These are phyloP conservation scores for Podospora pseudocomata DNA, from an alignment of 495 filamentous ascomycete species.

Conservation along the genomic window DNA sequence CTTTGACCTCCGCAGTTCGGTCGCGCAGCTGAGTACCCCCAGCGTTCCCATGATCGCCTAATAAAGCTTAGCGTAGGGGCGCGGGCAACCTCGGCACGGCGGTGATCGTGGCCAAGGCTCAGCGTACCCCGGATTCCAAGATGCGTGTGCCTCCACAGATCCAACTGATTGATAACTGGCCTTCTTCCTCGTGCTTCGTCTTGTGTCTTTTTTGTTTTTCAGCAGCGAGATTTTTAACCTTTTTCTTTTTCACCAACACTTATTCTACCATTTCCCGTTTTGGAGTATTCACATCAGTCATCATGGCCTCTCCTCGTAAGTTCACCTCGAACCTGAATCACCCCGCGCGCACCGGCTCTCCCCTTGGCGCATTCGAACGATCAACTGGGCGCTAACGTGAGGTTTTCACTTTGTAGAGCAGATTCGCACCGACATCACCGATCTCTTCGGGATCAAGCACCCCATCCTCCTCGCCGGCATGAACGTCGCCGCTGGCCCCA, in stretches of 20 bases:
- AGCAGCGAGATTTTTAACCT: slow-evolving; percentile 6
- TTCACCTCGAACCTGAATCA: slow-evolving; percentile 14
- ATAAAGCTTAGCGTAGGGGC: neutral
- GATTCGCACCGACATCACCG: slow-evolving; percentile 84
- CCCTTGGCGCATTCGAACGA: neutral
- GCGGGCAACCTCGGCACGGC: neutral
- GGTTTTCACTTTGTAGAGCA: slow-evolving; percentile 53
- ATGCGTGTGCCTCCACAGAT: slow-evolving; percentile 17
- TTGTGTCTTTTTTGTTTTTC: slow-evolving; percentile 4
- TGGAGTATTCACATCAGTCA: slow-evolving; percentile 27
- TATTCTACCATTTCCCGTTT: slow-evolving; percentile 18
- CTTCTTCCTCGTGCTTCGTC: neutral
- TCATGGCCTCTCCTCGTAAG: slow-evolving; percentile 82
- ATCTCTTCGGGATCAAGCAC: slow-evolving; percentile 96
- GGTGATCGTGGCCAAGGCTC: neutral
- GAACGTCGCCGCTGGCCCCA: slow-evolving; percentile 98
- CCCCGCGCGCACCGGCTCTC: neutral
- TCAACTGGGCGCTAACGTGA: slow-evolving; percentile 11
- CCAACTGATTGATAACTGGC: slow-evolving; percentile 4
- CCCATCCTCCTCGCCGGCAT: slow-evolving; percentile 94
- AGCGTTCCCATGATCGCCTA: neutral
- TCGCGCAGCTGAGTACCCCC: neutral
- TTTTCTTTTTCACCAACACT: slow-evolving; percentile 12
- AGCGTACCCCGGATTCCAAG: slow-evolving; percentile 7
- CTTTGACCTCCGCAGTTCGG: neutral